These are phyloP conservation scores for Candida anglica DNA, from an alignment of 805 yeast species.

Conservation along the genomic window DNA sequence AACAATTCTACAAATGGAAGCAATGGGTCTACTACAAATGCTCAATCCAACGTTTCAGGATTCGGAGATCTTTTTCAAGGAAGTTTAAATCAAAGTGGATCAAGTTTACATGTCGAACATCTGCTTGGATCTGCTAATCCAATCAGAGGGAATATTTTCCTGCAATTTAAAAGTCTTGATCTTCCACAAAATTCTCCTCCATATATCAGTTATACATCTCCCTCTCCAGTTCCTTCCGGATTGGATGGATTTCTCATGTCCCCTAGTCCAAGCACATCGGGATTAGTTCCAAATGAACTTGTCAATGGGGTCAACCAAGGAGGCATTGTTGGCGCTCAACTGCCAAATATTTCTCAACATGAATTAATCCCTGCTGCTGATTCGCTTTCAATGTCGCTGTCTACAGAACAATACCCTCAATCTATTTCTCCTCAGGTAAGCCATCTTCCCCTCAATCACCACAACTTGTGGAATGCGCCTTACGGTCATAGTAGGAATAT, in stretches of 20 bases:
- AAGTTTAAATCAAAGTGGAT: slow-evolving; percentile 9
- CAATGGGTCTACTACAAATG: not conserved
- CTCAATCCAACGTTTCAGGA: slow-evolving; percentile 1
- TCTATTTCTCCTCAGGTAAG: slow-evolving; percentile 3
- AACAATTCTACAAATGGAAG: not conserved
- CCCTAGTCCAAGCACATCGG: slow-evolving; percentile 1
- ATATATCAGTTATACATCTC: slow-evolving; percentile 1
- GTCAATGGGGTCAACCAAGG: not conserved
- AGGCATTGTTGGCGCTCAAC: slow-evolving; percentile 6
- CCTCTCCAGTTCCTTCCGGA: slow-evolving; percentile 4
- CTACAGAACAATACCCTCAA: not conserved
- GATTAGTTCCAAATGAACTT: not conserved
- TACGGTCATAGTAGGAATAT: slow-evolving; percentile 13
- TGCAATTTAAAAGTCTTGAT: slow-evolving; percentile 4
- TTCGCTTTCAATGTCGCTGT: not conserved
- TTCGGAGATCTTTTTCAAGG: slow-evolving; percentile 8
- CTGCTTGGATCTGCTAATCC: slow-evolving; percentile 1
- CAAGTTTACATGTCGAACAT: slow-evolving; percentile 6
- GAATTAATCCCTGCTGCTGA: slow-evolving; percentile 2
- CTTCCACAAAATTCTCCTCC: slow-evolving; percentile 3
- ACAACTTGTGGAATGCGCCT: slow-evolving; percentile 4
- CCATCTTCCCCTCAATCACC: slow-evolving; percentile 1
- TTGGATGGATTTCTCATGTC: slow-evolving; percentile 7
- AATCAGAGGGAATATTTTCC: slow-evolving; percentile 1
- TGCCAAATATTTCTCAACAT: slow-evolving; percentile 2